phyloP scores from a whole-genome alignment of 176 grass and related monocot genomes.

The Pontederia paniculata region DNA sequence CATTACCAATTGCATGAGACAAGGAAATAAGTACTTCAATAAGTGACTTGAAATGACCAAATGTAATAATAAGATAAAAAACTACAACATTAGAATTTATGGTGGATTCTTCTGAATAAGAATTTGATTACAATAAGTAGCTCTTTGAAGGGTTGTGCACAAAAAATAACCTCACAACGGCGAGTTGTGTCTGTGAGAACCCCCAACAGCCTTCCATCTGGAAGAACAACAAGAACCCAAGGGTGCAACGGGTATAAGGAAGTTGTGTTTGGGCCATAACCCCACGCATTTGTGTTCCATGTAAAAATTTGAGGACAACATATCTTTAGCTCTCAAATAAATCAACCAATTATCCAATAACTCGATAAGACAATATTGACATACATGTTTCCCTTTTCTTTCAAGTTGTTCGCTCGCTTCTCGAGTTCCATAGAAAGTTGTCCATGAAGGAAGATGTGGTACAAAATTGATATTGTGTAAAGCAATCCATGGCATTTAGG shows the following conservation, averaged over 20 bases:
- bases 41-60: constrained; percentile 64
- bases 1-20: constrained; percentile 74
- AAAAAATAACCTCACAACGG: constrained; percentile 53
- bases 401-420: constrained; percentile 89
- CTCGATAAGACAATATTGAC: neutral
- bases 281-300: constrained; percentile 94
- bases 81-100: constrained; percentile 43
- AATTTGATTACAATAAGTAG: neutral
- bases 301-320: constrained; percentile 56
- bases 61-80: constrained; percentile 65
- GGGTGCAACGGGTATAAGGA: constrained; percentile 91
- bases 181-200: constrained; percentile 77
- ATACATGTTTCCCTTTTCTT: constrained; percentile 74
- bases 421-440: constrained; percentile 85
- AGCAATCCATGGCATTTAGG: too few relatives aligned
- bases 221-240: constrained; percentile 79
- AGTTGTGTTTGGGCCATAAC: constrained; percentile 64
- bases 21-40: constrained; percentile 58
- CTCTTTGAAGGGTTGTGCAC: constrained; percentile 8
- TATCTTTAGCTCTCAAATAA: neutral
- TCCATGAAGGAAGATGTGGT: constrained; percentile 56
- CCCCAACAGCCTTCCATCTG: constrained; percentile 67
- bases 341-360: neutral
- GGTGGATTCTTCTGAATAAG: constrained; percentile 29
- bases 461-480: neutral